A percentile compares a stretch with the other conserved stretches of the same genome.
Conservation (phyloP, 2,329 filamentous ascomycete genomes). For the Botrytis pseudocinerea region DNA sequence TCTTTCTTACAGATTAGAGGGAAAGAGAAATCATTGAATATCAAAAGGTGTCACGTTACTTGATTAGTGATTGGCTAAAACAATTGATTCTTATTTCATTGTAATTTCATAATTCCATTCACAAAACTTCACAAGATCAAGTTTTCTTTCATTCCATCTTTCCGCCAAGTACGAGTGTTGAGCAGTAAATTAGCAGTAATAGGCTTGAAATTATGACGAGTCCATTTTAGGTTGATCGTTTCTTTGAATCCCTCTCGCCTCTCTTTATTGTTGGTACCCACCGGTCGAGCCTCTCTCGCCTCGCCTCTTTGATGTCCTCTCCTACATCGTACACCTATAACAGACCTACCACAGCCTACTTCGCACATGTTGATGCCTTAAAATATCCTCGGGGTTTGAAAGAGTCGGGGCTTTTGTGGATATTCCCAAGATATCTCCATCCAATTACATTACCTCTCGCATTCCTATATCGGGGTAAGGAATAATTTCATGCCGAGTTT, state of each 20-base stretch:
- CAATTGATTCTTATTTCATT: not conserved
- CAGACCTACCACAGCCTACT: not conserved
- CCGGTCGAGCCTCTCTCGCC: not conserved
- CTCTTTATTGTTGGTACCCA: not conserved
- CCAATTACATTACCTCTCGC: slow-evolving; percentile 3
- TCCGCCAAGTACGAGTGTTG: not conserved
- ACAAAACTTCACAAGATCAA: not conserved
- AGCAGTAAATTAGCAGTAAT: not conserved
- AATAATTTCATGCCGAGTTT: not conserved
- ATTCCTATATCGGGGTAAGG: not conserved
- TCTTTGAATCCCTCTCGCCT: not conserved
- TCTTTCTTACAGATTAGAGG: not conserved
- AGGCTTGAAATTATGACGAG: not conserved
- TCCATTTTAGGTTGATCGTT: not conserved
- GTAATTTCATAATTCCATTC: not conserved
- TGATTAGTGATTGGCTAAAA: not conserved
- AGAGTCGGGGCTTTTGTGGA: not conserved
- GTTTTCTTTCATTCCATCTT: not conserved
- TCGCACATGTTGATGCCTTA: not conserved
- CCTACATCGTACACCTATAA: not conserved
- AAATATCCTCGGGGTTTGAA: not conserved
- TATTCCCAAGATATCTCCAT: not conserved
- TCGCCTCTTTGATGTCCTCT: not conserved
- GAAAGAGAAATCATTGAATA: no score
- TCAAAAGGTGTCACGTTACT: not conserved